These are phyloP conservation scores for Acorus gramineus DNA, from an alignment of 106 monocot species.

Conservation along the genomic window DNA sequence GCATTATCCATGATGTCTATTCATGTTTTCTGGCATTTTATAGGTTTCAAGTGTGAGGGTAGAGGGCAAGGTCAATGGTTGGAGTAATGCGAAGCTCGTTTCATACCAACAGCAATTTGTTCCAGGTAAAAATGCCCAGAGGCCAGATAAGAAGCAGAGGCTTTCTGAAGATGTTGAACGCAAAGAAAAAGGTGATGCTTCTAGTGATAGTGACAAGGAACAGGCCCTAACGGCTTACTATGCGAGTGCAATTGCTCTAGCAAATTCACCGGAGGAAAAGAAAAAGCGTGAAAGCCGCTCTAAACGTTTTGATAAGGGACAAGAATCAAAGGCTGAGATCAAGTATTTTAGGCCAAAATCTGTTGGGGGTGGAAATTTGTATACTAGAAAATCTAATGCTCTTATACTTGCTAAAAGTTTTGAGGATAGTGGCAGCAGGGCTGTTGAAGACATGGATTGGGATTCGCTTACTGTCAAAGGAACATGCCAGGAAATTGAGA, in stretches of 20 bases:
- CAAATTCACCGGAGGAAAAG: conserved; percentile 83
- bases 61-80: conserved; percentile 22
- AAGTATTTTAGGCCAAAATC: conserved; percentile 28
- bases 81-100: conserved; percentile 37
- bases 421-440: conserved; percentile 41
- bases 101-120: conserved; percentile 32
- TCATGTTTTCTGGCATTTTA: not conserved
- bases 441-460: conserved; percentile 98
- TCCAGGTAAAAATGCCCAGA: conserved; percentile 22
- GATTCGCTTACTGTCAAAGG: conserved; percentile 93
- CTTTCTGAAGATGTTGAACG: conserved; percentile 15
- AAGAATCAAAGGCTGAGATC: conserved; percentile 21
- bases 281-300: conserved; percentile 74
- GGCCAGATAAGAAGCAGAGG: conserved; percentile 53
- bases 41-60: conserved; percentile 20
- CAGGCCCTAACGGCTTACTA: conserved; percentile 65
- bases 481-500: conserved; percentile 92
- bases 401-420: conserved; percentile 37
- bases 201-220: conserved; percentile 84
- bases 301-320: conserved; percentile 80
- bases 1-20: no score
- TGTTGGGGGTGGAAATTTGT: conserved; percentile 39
- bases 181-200: conserved; percentile 44
- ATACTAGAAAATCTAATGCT: conserved; percentile 40
- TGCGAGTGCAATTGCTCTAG: conserved; percentile 61